These are phyloP conservation scores for Linnemannia exigua DNA, from an alignment of 192 early-diverging fungal genomes.

Conservation along the genomic window DNA sequence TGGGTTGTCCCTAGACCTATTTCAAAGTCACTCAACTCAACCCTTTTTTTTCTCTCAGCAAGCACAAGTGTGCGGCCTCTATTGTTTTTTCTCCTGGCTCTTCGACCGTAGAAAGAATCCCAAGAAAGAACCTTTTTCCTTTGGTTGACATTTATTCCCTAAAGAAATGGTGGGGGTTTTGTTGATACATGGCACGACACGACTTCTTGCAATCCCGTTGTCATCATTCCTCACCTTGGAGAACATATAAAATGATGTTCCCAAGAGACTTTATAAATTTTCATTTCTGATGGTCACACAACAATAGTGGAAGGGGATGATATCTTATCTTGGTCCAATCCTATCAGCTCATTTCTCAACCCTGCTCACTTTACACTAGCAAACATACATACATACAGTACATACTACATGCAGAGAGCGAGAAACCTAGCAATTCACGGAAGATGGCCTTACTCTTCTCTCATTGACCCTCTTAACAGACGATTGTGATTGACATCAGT, in stretches of 20 bases:
- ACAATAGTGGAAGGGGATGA: neutral
- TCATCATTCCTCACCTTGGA: no score
- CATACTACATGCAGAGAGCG: no score
- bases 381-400: neutral
- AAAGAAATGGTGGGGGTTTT: no score
- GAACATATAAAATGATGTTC: no score
- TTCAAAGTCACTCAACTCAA: neutral
- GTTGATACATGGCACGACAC: no score
- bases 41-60: neutral
- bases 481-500: neutral
- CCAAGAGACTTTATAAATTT: neutral
- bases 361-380: neutral
- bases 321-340: conserved; percentile 3
- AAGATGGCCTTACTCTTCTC: neutral
- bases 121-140: no score
- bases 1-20: neutral
- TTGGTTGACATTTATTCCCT: no score
- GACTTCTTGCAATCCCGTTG: no score
- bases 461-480: neutral
- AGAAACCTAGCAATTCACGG: no score
- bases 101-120: no score
- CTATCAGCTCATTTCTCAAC: neutral
- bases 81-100: no score
- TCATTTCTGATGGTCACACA: conserved; percentile 1
- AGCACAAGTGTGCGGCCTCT: no score